Base-by-base conservation (phyloP, 768 basidiomycete genomes). In the Suillus decipiens region DNA sequence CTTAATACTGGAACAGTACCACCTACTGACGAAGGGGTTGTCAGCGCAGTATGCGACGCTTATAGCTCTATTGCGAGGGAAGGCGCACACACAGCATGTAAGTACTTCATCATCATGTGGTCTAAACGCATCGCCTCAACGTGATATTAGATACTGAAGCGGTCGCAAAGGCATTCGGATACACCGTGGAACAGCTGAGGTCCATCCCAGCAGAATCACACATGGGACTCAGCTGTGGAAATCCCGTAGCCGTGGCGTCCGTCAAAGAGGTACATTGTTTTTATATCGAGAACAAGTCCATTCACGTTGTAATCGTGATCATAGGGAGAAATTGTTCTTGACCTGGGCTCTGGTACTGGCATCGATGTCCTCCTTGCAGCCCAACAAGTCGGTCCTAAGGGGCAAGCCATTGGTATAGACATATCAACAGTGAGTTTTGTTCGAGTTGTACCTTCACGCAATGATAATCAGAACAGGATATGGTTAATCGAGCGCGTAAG, bases 311-410 rank as follows among this genome's bases (percentile, higher is more conserved):
- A 17, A 37, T 19, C 28, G 61, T 54, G 28, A 28, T 31, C n/a
- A 15, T 63, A 86, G 85, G 86, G 86, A 51, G 86, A 88, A 72
- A 75, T 69, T 1, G 80, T 86, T 4, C 69, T 88, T 1, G 83
- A 88, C 69, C 76, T 88, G 8, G 86, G 86, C 9, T 84, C 80
- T 2, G 85, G 86, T 1, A 84, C 80, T 2, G 86, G 86, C 0
- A 75, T 84, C 12, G 84, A 87, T 64, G 76, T 87, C 36, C 79
- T 88, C 57, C 76, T 86, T 11, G 82, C 85, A 0, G 84, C 84
- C 2, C 60, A 69, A 0, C 81, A 81, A 64, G 80, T 84, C 3
- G 86, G 87, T 3, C 71, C 77, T 0, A 72, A 64, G 0, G 86
- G 87, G 2, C 77, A 78, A 63, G 85, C 72, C 1, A 77, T 87